These are phyloP conservation scores for Podila epigama DNA, from an alignment of 192 early-diverging fungal species.

Conservation along the genomic window DNA sequence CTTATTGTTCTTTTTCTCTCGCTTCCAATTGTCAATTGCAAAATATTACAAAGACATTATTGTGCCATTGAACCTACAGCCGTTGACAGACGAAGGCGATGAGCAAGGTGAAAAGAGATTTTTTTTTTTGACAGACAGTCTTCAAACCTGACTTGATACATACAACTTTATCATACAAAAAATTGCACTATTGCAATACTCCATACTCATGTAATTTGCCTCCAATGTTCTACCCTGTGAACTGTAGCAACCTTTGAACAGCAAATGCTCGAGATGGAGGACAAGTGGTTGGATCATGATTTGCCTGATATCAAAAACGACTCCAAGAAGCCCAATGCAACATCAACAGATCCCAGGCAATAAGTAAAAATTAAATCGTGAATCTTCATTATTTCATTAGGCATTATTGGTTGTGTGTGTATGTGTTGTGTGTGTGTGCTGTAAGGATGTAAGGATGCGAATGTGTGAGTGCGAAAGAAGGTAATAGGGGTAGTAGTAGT, in stretches of 20 bases:
- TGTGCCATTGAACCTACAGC: conserved; percentile 30
- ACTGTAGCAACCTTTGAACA: conserved; percentile 10
- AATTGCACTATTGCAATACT: neutral
- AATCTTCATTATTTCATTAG: too few species aligned
- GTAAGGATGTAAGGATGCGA: neutral
- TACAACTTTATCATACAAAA: neutral
- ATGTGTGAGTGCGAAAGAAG: neutral
- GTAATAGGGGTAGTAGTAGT: neutral
- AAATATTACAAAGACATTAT: conserved; percentile 7
- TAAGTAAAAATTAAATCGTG: neutral
- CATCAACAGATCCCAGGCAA: neutral
- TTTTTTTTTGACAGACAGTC: neutral
- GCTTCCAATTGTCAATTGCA: neutral
- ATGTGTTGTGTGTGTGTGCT: neutral
- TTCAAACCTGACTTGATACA: neutral
- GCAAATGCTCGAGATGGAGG: conserved; percentile 26
- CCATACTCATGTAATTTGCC: neutral
- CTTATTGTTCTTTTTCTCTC: neutral
- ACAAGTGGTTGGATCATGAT: conserved; percentile 32
- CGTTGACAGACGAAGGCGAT: conserved; percentile 14
- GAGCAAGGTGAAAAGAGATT: conserved; percentile 20
- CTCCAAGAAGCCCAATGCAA: conserved; percentile 6
- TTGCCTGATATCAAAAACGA: neutral
- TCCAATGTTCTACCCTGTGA: neutral
- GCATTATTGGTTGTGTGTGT: neutral